These are phyloP conservation scores for Filobasidium uniguttulatum DNA, from an alignment of 1,284 basidiomycete species.

Conservation along the genomic window DNA sequence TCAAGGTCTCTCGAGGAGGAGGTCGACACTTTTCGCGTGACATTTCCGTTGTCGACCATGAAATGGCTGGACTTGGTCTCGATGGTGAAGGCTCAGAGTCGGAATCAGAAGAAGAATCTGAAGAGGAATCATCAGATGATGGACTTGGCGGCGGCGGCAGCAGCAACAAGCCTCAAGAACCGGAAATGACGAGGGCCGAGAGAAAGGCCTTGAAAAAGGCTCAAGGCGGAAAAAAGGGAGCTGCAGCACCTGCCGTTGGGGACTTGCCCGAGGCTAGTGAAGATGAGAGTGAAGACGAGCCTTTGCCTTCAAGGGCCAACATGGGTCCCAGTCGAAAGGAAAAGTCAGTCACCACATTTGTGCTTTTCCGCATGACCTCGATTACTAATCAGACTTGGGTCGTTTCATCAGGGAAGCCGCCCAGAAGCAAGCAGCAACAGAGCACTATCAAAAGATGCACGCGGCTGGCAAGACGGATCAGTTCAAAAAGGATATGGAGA, in stretches of 20 bases:
- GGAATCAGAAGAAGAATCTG: slow-evolving; percentile 20
- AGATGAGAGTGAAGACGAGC: slow-evolving; percentile 42
- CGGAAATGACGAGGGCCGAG: slow-evolving; percentile 50
- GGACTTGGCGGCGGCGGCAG: slow-evolving; percentile 8
- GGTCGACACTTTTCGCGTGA: slow-evolving; percentile 62
- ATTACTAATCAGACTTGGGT: not conserved
- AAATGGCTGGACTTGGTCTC: slow-evolving; percentile 14
- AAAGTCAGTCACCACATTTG: slow-evolving; percentile 39
- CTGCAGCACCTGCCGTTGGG: slow-evolving; percentile 16
- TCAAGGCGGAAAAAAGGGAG: slow-evolving; percentile 36
- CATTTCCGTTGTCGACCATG: slow-evolving; percentile 23
- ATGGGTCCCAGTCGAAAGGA: slow-evolving; percentile 45
- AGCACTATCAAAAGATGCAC: slow-evolving; percentile 46
- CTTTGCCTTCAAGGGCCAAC: slow-evolving; percentile 11
- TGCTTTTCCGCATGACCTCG: not conserved
- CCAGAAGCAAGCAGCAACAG: slow-evolving; percentile 75
- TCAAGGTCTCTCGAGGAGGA: slow-evolving; percentile 72
- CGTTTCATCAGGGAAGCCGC: slow-evolving; percentile 54
- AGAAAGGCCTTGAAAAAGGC: slow-evolving; percentile 57
- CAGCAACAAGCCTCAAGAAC: slow-evolving; percentile 17
- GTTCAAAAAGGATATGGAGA: slow-evolving; percentile 70
- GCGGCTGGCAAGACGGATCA: slow-evolving; percentile 80
- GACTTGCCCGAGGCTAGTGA: slow-evolving; percentile 37
- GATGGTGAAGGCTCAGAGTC: slow-evolving; percentile 16
- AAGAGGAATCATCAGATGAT: slow-evolving; percentile 21